Base-by-base conservation (phyloP, 116 monocot species). In the Phalaenopsis hybrid region DNA sequence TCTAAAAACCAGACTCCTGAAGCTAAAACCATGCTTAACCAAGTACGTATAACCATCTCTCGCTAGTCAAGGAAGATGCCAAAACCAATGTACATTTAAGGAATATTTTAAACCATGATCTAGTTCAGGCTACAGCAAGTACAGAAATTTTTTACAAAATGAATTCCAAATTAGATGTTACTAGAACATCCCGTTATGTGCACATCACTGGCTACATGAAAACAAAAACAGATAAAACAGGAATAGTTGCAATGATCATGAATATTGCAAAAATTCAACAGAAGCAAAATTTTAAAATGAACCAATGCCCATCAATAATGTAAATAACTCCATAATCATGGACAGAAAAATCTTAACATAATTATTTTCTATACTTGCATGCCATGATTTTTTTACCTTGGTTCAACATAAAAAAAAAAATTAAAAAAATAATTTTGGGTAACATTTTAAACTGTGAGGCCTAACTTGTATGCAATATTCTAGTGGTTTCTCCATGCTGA, bases 321-420 rank as follows among this genome's bases (percentile, higher is more conserved):
- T 16, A 72, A 41, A 34, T 16, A 72, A 16, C 5, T 72, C 33
- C 4, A 72, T 72, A 34, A 2, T 16, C 4, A 37, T 1, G 23
- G 65, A 23, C 6, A 72, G 37, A 37, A 72, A 17, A 37, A 37
- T 41, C 41, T 72, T 72, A 41, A 72, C 0, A 72, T 72, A 41
- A 25, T 55, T 72, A 37, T 72, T 72, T 72, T 72, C 67, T 72
- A 72, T 72, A 1, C 2, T 72, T 41, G 15, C 15, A 41, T 34
- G 72, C 34, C n/a, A 72, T 41, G 72, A 72, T 41, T 72, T 65
- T 63, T 55, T 65, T 65, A 65, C 65, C 65, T 65, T 72, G 33
- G 1, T 33, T 37, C 33, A 41, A 41, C 41, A 72, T 72, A 37
- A 72, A 72, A 34, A 72, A 0, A 10, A 31, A 41, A 1, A 72